phyloP scores from a whole-genome alignment of 2,329 filamentous ascomycete species.

The Xylariaceae sp. region DNA sequence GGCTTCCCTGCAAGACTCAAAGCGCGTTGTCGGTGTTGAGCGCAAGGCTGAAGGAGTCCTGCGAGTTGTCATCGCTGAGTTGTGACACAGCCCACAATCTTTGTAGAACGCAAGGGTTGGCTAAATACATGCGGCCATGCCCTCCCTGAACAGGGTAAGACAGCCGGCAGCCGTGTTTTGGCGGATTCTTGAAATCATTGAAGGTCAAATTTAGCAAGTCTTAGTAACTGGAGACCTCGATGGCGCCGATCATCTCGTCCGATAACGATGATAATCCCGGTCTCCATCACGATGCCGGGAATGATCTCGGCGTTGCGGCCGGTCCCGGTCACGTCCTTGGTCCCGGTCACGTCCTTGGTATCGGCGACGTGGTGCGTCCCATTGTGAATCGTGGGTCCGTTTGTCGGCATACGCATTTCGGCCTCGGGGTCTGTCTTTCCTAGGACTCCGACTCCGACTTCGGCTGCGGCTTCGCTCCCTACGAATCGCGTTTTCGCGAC shows the following conservation, averaged over 20 bases:
- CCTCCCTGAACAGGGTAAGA: background rate
- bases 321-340: constrained; percentile 12
- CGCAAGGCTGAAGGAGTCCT: background rate
- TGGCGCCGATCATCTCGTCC: constrained; percentile 22
- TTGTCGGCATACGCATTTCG: constrained; percentile 20
- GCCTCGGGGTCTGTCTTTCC: constrained; percentile 23
- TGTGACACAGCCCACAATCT: constrained; percentile 3
- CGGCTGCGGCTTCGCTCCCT: constrained; percentile 30
- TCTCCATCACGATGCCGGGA: constrained; percentile 22
- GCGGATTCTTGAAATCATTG: background rate
- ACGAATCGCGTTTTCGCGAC: background rate
- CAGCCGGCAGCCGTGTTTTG: background rate
- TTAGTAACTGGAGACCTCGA: background rate
- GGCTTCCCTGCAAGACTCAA: background rate
- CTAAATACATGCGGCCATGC: background rate
- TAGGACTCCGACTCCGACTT: constrained; percentile 34
- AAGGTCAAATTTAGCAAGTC: background rate
- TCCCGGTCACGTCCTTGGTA: constrained; percentile 13
- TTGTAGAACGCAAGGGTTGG: constrained; percentile 1
- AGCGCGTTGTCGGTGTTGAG: background rate
- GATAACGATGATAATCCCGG: constrained; percentile 21
- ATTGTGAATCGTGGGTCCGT: constrained; percentile 22
- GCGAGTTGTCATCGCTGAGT: background rate
- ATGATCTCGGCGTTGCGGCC: constrained; percentile 24
- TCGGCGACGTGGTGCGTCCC: constrained; percentile 25